Base-by-base conservation (phyloP, 495 filamentous ascomycete genomes). In the Talaromyces thailandensis region DNA sequence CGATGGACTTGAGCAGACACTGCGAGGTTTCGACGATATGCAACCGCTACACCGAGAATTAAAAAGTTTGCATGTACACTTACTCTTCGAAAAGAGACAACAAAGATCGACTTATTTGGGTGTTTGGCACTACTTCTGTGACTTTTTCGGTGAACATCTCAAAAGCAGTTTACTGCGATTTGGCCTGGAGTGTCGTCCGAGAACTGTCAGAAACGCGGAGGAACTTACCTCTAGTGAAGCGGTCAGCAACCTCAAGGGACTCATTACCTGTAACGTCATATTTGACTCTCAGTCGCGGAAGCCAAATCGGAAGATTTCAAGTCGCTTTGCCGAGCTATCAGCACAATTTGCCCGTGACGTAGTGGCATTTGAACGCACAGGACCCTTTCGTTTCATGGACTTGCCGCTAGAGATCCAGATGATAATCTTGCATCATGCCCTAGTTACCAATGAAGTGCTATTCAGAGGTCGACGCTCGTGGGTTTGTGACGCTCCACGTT, bases 361-460 rank as follows among this genome's bases (percentile, higher is more conserved):
- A 35, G 48, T 52, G 21, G 11, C 18, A 23, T 51, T 51, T 52
- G 6, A 52, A 52, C 48, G 48, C 12, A 61, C 14, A 37, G 31
- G 55, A 48, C 52, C 61, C 0, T 73, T 71, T 58, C 67, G 65
- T 0, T 73, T 66, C 53, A 50, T 62, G 35, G 53, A 63, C 16
- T 65, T 73, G n/a, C 71, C 71, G 7, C 66, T 65, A 32, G 71
- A 73, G 55, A 59, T 73, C 16, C 69, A 73, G 56, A 58, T 66
- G 24, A 59, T 70, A 60, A 53, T 73, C 43, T 64, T 71, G 6
- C 65, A 71, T 28, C 29, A 66, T 31, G 37, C 67, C 14, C 51
- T 73, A 25, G 57, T 63, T 28, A 56, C 62, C 45, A 64, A 63
- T 23, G 43, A 43, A 3, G 69, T 69, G 45, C 62, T 67, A 52